Conservation (phyloP, 768 basidiomycete species). For the Panaeolus cyanescens region DNA sequence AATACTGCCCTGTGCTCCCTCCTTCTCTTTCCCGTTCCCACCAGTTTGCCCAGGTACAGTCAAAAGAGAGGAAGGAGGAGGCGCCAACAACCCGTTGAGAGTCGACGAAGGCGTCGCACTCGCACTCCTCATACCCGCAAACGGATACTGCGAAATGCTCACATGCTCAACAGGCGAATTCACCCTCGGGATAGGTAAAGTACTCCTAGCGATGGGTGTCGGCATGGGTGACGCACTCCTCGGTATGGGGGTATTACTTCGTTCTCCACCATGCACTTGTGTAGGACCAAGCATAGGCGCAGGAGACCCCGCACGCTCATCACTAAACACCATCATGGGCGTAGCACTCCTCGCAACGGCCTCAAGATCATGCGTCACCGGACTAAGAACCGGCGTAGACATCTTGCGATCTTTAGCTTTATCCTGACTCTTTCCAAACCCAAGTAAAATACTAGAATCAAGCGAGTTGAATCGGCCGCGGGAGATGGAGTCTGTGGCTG, state of each 20-base stretch:
- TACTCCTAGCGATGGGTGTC: neutral
- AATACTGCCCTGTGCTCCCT: conserved; percentile 51
- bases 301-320: no score
- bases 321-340: no score
- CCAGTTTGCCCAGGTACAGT: conserved; percentile 14
- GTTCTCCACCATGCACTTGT: no score
- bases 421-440: conserved; percentile 25
- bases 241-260: neutral
- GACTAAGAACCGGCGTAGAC: neutral
- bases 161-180: neutral
- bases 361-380: no score
- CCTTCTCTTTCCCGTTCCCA: conserved; percentile 14
- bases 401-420: neutral
- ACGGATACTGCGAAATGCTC: neutral
- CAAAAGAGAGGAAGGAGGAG: conserved; percentile 23
- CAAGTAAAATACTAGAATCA: conserved; percentile 38
- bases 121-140: conserved; percentile 28
- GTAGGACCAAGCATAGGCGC: no score
- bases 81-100: conserved; percentile 39
- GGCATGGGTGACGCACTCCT: neutral
- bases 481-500: conserved; percentile 49
- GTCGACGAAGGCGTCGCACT: conserved; percentile 30
- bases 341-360: no score
- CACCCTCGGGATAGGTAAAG: neutral
- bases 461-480: conserved; percentile 70